Evolutionary conservation across 2,329 filamentous ascomycete species (phyloP).

Genomic region (Dothideomycetes sp.): DNA sequence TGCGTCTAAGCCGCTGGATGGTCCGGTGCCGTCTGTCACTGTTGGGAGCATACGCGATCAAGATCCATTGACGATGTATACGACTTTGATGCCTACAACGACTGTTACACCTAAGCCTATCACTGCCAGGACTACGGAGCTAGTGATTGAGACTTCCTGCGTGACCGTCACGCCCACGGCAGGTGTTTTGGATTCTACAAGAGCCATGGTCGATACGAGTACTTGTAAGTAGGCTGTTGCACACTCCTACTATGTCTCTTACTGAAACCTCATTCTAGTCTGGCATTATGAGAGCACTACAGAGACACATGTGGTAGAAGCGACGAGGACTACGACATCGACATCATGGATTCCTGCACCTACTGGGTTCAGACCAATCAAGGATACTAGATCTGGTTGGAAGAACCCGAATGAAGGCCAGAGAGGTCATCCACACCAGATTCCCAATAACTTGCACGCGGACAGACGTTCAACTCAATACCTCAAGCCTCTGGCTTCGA

Average conservation of each 20-base stretch:
- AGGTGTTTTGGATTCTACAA: not conserved
- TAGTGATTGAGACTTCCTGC: not conserved
- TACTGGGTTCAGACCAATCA: not conserved
- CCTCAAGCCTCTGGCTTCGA: not conserved
- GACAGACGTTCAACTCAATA: not conserved
- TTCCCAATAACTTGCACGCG: too few relatives aligned
- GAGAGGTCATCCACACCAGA: not conserved
- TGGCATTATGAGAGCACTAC: not conserved
- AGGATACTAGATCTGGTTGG: not conserved
- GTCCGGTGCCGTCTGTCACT: not conserved
- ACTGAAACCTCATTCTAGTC: not conserved
- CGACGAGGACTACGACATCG: not conserved
- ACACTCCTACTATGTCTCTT: not conserved
- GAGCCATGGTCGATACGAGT: not conserved
- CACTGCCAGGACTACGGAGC: not conserved
- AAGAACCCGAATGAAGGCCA: not conserved
- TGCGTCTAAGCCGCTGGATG: not conserved
- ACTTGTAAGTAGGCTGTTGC: not conserved
- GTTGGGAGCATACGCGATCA: not conserved
- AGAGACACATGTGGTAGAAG: not conserved
- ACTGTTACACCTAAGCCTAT: not conserved
- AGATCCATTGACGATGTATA: not conserved
- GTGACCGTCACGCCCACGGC: not conserved
- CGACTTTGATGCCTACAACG: not conserved
- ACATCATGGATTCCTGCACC: not conserved